phyloP scores from a whole-genome alignment of 139 green algal genomes.

The Chlorella ohadii region DNA sequence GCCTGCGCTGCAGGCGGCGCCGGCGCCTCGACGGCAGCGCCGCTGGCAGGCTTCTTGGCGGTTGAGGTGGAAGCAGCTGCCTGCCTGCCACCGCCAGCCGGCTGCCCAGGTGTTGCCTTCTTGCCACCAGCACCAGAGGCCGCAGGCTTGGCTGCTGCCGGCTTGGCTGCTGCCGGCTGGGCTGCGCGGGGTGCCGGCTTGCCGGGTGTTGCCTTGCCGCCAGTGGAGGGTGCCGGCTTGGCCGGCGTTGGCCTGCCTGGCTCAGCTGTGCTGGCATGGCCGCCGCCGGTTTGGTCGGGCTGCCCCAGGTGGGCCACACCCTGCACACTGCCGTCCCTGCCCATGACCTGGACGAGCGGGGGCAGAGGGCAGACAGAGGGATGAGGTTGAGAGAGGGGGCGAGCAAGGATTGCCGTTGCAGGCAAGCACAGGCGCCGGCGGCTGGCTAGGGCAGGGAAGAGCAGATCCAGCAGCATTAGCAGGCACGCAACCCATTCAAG shows the following conservation, averaged over 20 bases:
- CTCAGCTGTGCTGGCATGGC: neutral
- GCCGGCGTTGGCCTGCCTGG: neutral
- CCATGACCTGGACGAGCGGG: neutral
- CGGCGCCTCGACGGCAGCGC: neutral
- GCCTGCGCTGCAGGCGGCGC: slow-evolving; percentile 19
- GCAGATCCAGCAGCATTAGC: neutral
- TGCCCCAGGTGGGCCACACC: neutral
- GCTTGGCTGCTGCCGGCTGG: neutral
- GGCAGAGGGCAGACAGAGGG: neutral
- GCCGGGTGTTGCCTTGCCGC: neutral
- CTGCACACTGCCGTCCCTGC: neutral
- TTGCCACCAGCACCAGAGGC: too few species aligned
- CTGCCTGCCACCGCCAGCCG: neutral
- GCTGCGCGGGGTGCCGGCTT: neutral
- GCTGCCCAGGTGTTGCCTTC: neutral
- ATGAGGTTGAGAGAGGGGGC: too few species aligned
- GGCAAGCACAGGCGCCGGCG: neutral
- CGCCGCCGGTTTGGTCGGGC: slow-evolving; percentile 5
- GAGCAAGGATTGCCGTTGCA: neutral
- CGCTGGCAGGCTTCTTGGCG: neutral
- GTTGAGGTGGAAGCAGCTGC: neutral
- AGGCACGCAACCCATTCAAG: neutral
- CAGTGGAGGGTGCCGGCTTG: neutral
- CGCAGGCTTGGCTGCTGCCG: too few species aligned
- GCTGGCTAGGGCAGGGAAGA: neutral